Evolutionary conservation across 305 asterid species (phyloP).

Genomic region (Euphrasia arctica): DNA sequence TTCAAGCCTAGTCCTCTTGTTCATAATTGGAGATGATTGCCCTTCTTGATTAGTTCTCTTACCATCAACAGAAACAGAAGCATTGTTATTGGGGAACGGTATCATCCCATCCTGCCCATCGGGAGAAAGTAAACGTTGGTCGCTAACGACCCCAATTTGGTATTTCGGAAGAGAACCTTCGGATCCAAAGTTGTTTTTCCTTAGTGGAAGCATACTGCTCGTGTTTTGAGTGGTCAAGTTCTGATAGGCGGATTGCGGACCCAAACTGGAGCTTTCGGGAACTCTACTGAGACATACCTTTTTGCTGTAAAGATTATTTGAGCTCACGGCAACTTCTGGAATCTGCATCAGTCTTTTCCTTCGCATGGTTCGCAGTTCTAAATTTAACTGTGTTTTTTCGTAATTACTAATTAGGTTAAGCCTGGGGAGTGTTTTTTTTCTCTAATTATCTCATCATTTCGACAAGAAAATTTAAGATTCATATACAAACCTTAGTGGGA

Average conservation of each 20-base stretch:
- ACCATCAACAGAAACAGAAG: conserved; percentile 55
- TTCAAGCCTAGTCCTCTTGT: conserved; percentile 71
- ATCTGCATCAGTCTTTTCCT: conserved; percentile 67
- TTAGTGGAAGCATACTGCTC: conserved; percentile 46
- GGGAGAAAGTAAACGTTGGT: conserved; percentile 65
- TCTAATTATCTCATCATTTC: neutral
- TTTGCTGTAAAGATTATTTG: conserved; percentile 60
- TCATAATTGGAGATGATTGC: conserved; percentile 57
- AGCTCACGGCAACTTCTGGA: conserved; percentile 53
- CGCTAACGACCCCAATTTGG: conserved; percentile 62
- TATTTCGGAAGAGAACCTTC: conserved; percentile 68
- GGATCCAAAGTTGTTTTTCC: conserved; percentile 68
- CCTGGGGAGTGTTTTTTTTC: neutral
- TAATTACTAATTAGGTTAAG: neutral
- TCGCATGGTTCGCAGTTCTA: conserved; percentile 62
- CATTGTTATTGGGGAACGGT: conserved; percentile 48
- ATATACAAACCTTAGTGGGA: conserved; percentile 51
- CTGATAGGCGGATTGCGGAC: conserved; percentile 57
- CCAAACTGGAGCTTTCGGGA: conserved; percentile 64
- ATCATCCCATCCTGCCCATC: conserved; percentile 68
- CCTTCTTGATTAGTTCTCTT: conserved; percentile 80
- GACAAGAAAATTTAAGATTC: conserved; percentile 21
- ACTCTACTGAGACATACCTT: conserved; percentile 61
- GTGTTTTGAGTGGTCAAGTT: conserved; percentile 51
- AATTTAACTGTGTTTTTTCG: conserved; percentile 51